Conservation (phyloP, 495 filamentous ascomycete genomes). For the Penicillium salamii region DNA sequence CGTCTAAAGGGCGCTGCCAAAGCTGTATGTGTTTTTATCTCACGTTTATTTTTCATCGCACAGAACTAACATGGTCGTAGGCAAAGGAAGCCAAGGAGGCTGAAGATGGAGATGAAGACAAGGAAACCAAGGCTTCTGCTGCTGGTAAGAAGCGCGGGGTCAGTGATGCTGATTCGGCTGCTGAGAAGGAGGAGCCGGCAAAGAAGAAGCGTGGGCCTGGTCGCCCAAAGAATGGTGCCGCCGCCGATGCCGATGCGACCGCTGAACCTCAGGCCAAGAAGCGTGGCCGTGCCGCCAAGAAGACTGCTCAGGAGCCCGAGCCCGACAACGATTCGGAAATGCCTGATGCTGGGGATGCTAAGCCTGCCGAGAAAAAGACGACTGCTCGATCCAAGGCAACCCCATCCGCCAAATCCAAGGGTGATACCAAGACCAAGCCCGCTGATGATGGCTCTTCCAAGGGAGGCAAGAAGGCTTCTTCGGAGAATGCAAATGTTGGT, state of each 20-base stretch:
- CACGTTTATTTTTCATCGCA: constrained; percentile 5
- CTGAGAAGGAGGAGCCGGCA: constrained; percentile 29
- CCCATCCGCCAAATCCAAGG: background rate
- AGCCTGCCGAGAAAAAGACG: background rate
- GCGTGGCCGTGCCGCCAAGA: background rate
- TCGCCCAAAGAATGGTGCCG: constrained; percentile 1
- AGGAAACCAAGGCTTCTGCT: constrained; percentile 17
- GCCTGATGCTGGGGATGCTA: constrained; percentile 19
- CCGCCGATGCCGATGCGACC: background rate
- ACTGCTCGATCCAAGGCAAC: background rate
- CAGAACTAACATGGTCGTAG: constrained; percentile 2
- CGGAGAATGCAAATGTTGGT: background rate
- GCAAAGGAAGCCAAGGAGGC: background rate
- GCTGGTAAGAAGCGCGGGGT: constrained; percentile 22
- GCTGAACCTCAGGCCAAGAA: constrained; percentile 2
- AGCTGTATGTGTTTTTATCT: background rate
- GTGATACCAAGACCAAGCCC: constrained; percentile 17
- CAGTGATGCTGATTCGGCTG: constrained; percentile 14
- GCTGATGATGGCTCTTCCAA: background rate
- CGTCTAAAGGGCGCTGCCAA: constrained; percentile 31
- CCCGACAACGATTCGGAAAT: constrained; percentile 1
- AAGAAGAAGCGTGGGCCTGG: constrained; percentile 16
- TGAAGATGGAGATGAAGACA: no score
- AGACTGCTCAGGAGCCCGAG: constrained; percentile 11
- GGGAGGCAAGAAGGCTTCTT: constrained; percentile 18